Conservation (phyloP, 23 red algal species). For the Chondrus crispus region DNA sequence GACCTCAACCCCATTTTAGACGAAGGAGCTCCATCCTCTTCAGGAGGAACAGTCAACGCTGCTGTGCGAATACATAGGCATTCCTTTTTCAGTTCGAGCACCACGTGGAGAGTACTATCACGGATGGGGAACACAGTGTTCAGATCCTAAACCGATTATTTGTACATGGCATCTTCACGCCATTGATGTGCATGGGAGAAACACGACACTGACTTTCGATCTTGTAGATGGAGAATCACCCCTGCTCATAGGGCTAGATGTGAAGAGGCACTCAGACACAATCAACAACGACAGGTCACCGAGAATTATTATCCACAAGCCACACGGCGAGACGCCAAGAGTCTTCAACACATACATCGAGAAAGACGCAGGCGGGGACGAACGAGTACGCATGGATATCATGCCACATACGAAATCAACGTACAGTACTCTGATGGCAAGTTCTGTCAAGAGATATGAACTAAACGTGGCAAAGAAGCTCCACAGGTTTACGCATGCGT, state of each 20-base stretch:
- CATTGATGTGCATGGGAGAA: background rate
- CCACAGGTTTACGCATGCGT: background rate
- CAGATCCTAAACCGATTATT: conserved; percentile 3
- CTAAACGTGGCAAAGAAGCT: background rate
- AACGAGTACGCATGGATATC: conserved; percentile 6
- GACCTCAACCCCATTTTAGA: conserved; percentile 31
- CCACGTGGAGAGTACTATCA: background rate
- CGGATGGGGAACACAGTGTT: background rate
- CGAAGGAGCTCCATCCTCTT: conserved; percentile 26
- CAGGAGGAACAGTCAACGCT: background rate
- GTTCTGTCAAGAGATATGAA: background rate
- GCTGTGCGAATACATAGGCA: background rate
- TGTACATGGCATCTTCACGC: conserved; percentile 11
- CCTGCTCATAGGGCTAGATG: conserved; percentile 21
- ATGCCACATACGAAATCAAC: background rate
- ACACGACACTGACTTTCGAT: background rate
- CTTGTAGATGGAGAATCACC: conserved; percentile 10
- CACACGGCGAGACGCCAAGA: background rate
- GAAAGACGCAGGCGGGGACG: background rate
- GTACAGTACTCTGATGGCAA: background rate
- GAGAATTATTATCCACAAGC: background rate
- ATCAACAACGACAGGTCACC: background rate
- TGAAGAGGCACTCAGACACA: background rate
- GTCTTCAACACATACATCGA: conserved; percentile 10
- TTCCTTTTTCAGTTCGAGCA: background rate